These are phyloP conservation scores for Paecilomyces fulvus DNA, from an alignment of 2,329 filamentous ascomycete genomes.

Conservation along the genomic window DNA sequence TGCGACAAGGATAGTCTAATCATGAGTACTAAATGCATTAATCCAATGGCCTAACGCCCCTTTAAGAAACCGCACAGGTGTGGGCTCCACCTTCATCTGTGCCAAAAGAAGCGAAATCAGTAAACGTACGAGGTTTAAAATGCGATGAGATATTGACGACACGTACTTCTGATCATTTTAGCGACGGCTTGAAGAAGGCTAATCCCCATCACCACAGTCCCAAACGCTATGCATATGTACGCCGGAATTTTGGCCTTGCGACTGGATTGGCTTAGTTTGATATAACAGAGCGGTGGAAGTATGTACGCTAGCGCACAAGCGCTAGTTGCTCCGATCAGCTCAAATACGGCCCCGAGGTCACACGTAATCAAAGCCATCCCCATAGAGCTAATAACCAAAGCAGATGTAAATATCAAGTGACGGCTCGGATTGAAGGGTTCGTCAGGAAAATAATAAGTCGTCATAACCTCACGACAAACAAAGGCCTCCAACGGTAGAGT, in stretches of 20 bases:
- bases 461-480: slow-evolving; percentile 94
- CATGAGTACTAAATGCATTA: neutral
- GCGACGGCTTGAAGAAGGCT: slow-evolving; percentile 63
- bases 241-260: slow-evolving; percentile 66
- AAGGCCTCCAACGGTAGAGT: slow-evolving; percentile 94
- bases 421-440: slow-evolving; percentile 74
- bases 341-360: slow-evolving; percentile 88
- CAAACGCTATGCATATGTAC: slow-evolving; percentile 67
- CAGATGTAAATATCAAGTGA: slow-evolving; percentile 78
- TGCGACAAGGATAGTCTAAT: neutral
- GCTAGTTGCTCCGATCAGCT: slow-evolving; percentile 90
- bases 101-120: neutral
- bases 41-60: neutral
- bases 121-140: slow-evolving; percentile 6
- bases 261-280: slow-evolving; percentile 74
- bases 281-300: slow-evolving; percentile 85
- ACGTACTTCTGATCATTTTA: slow-evolving; percentile 51
- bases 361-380: slow-evolving; percentile 74
- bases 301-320: slow-evolving; percentile 94
- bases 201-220: slow-evolving; percentile 69
- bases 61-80: slow-evolving; percentile 3
- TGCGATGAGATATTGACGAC: neutral
- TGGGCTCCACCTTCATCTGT: slow-evolving; percentile 27
- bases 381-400: slow-evolving; percentile 72
- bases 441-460: slow-evolving; percentile 67